Conservation (phyloP, 2,329 filamentous ascomycete species). For the Pleurostoma richardsiae region DNA sequence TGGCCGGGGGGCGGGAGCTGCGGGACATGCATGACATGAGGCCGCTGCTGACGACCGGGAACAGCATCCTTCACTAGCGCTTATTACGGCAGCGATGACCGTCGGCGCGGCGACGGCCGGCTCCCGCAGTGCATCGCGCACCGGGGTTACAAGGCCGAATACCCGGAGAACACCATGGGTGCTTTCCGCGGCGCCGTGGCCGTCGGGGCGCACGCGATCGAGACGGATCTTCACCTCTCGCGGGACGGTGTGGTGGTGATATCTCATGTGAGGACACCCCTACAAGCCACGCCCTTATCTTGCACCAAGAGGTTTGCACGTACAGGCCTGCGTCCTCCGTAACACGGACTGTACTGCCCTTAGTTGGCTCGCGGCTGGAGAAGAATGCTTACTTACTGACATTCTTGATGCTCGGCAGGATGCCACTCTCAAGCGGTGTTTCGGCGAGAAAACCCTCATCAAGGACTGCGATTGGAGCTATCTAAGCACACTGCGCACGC, state of each 20-base stretch:
- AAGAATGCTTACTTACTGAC: too few relatives aligned
- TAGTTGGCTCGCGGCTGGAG: too few relatives aligned
- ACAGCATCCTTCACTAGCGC: background rate
- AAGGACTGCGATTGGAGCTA: constrained; percentile 73
- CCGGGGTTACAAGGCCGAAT: constrained; percentile 70
- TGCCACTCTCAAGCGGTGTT: constrained; percentile 72
- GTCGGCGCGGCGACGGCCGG: constrained; percentile 6
- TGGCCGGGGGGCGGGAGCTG: too few relatives aligned
- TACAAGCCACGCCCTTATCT: background rate
- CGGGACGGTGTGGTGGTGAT: constrained; percentile 81
- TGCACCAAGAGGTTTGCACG: background rate
- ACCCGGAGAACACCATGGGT: constrained; percentile 81
- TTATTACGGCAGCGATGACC: constrained; percentile 4
- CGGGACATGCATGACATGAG: too few relatives aligned
- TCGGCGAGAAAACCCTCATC: constrained; percentile 67
- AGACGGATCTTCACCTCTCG: constrained; percentile 83
- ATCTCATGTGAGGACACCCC: constrained; percentile 57
- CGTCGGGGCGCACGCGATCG: constrained; percentile 73
- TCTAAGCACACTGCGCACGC: constrained; percentile 62
- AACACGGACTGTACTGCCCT: too few relatives aligned
- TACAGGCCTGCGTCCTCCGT: background rate
- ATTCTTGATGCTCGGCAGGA: constrained; percentile 45
- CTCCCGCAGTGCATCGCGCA: constrained; percentile 73
- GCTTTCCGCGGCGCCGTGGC: constrained; percentile 71
- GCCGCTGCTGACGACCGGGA: background rate